Conservation (phyloP, 345 rosid species). For the Erucastrum elatum region DNA sequence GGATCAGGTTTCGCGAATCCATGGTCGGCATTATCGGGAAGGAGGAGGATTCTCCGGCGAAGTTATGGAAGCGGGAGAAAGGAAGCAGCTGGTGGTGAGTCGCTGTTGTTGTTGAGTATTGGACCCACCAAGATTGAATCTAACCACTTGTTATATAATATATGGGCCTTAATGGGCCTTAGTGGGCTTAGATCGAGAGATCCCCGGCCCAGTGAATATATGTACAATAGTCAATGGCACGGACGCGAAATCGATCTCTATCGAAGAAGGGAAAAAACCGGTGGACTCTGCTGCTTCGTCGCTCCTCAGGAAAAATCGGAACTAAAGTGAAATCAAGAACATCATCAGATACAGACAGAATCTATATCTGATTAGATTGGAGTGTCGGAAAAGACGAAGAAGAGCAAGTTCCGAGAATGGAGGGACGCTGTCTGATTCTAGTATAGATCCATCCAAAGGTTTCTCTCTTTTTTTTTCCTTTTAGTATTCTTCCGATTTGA, state of each 20-base stretch:
- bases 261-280: conserved; percentile 14
- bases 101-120: conserved; percentile 5
- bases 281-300: conserved; percentile 35
- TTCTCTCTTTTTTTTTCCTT: not conserved
- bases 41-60: conserved; percentile 13
- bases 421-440: conserved; percentile 28
- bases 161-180: conserved; percentile 14
- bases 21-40: conserved; percentile 43
- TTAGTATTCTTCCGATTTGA: not conserved
- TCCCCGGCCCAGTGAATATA: conserved; percentile 1
- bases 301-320: conserved; percentile 13
- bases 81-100: conserved; percentile 15
- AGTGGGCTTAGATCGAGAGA: not conserved
- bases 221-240: conserved; percentile 33
- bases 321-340: not conserved
- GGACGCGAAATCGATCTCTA: conserved; percentile 19
- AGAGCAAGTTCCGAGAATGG: not conserved
- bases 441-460: conserved; percentile 28
- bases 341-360: not conserved
- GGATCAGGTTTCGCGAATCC: conserved; percentile 36
- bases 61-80: conserved; percentile 14
- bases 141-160: not conserved
- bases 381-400: conserved; percentile 3
- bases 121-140: conserved; percentile 18
- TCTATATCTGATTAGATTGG: not conserved